Conservation (phyloP, 2,329 filamentous ascomycete species). For the Dactylellina cionopaga region DNA sequence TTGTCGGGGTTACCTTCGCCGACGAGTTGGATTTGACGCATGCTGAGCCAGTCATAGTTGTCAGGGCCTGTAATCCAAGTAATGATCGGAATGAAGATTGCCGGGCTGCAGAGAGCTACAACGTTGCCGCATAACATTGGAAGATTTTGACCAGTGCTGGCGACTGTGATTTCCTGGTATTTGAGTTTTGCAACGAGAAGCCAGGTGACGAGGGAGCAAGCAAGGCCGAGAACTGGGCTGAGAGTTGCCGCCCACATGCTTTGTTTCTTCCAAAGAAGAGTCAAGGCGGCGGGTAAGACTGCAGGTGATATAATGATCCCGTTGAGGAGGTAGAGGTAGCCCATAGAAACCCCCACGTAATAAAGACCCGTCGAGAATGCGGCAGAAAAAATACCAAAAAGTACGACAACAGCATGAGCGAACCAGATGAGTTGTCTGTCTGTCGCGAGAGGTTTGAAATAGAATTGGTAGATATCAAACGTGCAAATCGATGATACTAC, state of each 20-base stretch:
- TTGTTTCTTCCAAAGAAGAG: constrained; percentile 81
- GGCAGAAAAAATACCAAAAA: constrained; percentile 81
- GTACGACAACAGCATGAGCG: constrained; percentile 76
- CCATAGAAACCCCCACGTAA: constrained; percentile 82
- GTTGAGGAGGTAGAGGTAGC: constrained; percentile 89
- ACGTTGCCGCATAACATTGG: constrained; percentile 91
- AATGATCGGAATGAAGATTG: constrained; percentile 78
- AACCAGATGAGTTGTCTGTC: constrained; percentile 82
- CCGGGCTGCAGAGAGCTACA: constrained; percentile 78
- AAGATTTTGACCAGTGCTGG: constrained; percentile 81
- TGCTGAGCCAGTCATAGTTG: constrained; percentile 86
- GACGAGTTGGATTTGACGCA: constrained; percentile 74
- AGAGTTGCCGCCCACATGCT: constrained; percentile 78
- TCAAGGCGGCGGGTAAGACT: constrained; percentile 81
- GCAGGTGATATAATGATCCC: constrained; percentile 87
- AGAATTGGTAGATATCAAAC: constrained; percentile 88
- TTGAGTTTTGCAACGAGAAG: constrained; percentile 77
- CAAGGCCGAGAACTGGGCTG: constrained; percentile 75
- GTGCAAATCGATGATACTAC: constrained; percentile 83
- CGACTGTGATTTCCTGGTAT: constrained; percentile 75
- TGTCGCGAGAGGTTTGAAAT: constrained; percentile 79
- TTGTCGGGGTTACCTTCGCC: constrained; percentile 35
- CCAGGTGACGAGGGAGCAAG: constrained; percentile 77
- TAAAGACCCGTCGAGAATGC: constrained; percentile 78
- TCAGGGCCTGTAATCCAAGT: constrained; percentile 74